A percentile compares a stretch with the other conserved stretches of the same genome.
Evolutionary conservation across 805 yeast genomes (phyloP).

Genomic region (Teunomyces gatunensis): DNA sequence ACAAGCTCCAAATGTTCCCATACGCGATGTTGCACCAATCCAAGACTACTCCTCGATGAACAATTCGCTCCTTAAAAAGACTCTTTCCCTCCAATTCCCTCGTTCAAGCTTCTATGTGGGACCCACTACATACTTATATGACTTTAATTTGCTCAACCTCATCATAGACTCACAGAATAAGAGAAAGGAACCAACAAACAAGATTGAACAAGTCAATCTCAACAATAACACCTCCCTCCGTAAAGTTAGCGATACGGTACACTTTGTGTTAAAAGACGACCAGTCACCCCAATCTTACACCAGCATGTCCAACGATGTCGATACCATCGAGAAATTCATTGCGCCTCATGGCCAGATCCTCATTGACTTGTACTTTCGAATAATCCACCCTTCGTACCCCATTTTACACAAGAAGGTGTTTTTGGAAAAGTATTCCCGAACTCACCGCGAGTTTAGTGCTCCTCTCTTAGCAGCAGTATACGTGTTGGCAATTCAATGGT

Average conservation of each 20-base stretch:
- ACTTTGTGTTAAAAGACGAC: constrained; percentile 80
- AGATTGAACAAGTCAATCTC: constrained; percentile 74
- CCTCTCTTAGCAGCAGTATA: constrained; percentile 90
- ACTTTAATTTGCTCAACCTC: constrained; percentile 62
- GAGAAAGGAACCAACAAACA: constrained; percentile 12
- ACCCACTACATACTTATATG: constrained; percentile 76
- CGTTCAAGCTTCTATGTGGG: constrained; percentile 88
- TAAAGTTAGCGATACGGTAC: constrained; percentile 72
- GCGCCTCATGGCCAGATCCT: constrained; percentile 90
- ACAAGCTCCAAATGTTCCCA: constrained; percentile 41
- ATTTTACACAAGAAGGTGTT: constrained; percentile 88
- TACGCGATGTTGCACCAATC: constrained; percentile 56
- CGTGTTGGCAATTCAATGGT: constrained; percentile 86
- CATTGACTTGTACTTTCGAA: constrained; percentile 76
- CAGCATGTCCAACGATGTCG: constrained; percentile 72
- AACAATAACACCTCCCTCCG: constrained; percentile 66
- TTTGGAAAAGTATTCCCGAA: constrained; percentile 83
- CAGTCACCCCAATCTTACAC: constrained; percentile 66
- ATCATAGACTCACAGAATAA: constrained; percentile 42
- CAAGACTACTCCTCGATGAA: constrained; percentile 66
- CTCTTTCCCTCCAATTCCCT: constrained; percentile 80
- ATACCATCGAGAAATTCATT: constrained; percentile 77
- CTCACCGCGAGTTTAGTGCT: constrained; percentile 89
- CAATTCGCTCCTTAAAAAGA: constrained; percentile 62
- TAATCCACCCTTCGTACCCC: constrained; percentile 90